These are phyloP conservation scores for Ustilago nuda DNA, from an alignment of 1,284 basidiomycete genomes.

Conservation along the genomic window DNA sequence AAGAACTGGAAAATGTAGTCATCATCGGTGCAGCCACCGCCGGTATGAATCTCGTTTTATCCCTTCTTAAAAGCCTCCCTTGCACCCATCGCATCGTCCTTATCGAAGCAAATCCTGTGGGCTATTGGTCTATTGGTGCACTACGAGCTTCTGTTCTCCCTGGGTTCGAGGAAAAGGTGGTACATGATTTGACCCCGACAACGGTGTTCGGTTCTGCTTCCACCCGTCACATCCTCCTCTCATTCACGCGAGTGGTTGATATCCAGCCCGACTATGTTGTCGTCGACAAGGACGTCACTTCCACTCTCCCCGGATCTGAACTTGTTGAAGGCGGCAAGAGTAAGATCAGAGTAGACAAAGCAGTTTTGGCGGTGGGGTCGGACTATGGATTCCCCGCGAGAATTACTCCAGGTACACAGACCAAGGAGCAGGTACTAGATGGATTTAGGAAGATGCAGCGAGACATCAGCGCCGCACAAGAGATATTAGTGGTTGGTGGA, in stretches of 20 bases:
- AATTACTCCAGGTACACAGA: not conserved
- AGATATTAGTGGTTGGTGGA: conserved; percentile 54
- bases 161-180: conserved; percentile 57
- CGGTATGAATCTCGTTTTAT: conserved; percentile 57
- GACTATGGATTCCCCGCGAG: conserved; percentile 39
- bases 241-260: conserved; percentile 22
- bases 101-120: conserved; percentile 70
- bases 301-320: conserved; percentile 1
- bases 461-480: conserved; percentile 33
- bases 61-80: conserved; percentile 67
- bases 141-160: conserved; percentile 70
- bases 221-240: conserved; percentile 37
- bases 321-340: not conserved
- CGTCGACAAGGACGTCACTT: conserved; percentile 25
- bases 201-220: conserved; percentile 22
- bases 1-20: conserved; percentile 44
- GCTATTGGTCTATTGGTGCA: conserved; percentile 68
- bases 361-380: conserved; percentile 39
- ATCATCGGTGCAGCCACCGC: conserved; percentile 50
- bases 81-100: conserved; percentile 70
- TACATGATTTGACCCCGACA: conserved; percentile 25
- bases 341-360: conserved; percentile 30
- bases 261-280: conserved; percentile 19
- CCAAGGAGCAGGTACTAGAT: conserved; percentile 26
- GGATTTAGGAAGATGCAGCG: conserved; percentile 34